Evolutionary conservation across 2,329 filamentous ascomycete species (phyloP).

Genomic region (Colletotrichum sp.): DNA sequence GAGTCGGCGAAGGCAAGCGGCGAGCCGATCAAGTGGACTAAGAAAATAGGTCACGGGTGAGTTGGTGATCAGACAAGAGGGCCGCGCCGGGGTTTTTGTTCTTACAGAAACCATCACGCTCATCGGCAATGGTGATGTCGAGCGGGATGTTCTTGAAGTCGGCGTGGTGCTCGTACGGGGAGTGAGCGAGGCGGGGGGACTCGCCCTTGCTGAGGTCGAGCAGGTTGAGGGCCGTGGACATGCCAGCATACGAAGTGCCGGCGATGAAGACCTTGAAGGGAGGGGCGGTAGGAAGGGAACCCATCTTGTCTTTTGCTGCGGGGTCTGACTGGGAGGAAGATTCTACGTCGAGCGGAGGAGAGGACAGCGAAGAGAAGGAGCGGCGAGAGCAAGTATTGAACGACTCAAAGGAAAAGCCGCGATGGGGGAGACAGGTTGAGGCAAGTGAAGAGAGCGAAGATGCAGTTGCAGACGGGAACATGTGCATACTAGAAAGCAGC

Average conservation of each 20-base stretch:
- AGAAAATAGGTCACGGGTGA: background rate
- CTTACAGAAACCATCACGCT: conserved; percentile 84
- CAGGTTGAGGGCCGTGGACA: conserved; percentile 70
- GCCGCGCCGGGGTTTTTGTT: conserved; percentile 7
- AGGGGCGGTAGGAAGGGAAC: conserved; percentile 21
- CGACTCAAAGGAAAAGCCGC: background rate
- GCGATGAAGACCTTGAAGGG: conserved; percentile 67
- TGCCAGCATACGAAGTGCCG: conserved; percentile 75
- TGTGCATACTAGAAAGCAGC: background rate
- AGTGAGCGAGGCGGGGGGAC: conserved; percentile 47
- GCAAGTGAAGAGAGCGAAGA: background rate
- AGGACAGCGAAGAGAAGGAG: background rate
- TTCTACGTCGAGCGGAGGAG: background rate
- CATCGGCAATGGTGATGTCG: conserved; percentile 77
- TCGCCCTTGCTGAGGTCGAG: conserved; percentile 67
- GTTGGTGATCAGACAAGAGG: background rate
- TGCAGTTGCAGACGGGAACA: conserved; percentile 2
- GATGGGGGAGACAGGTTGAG: background rate
- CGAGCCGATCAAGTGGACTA: conserved; percentile 78
- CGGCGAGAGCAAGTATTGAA: background rate
- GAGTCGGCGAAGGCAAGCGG: conserved; percentile 72
- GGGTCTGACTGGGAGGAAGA: background rate
- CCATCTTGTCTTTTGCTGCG: conserved; percentile 13
- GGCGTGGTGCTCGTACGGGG: conserved; percentile 43
- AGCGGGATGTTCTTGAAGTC: conserved; percentile 56